A percentile compares a stretch with the other conserved stretches of the same genome.
These are phyloP conservation scores for Podospora tetraspora DNA, from an alignment of 495 filamentous ascomycete species.

Conservation along the genomic window DNA sequence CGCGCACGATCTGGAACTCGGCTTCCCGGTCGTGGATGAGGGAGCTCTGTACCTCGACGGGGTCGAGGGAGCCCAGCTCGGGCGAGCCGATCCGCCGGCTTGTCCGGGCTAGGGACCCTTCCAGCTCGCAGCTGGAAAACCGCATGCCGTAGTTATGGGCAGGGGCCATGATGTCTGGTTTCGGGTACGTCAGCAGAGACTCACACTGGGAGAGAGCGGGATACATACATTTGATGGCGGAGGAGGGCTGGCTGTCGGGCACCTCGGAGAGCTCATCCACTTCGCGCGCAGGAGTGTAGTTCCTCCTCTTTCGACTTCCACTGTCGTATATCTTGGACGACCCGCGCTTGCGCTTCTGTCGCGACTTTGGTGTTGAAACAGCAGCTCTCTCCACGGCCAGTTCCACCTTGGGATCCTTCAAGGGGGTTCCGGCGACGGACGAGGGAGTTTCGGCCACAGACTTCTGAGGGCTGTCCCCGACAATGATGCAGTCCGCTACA, in stretches of 20 bases:
- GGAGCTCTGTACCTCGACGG: constrained; percentile 16
- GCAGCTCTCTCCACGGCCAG: not conserved
- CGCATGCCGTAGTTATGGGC: not conserved
- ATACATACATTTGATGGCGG: not conserved
- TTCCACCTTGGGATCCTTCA: constrained; percentile 11
- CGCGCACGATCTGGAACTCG: constrained; percentile 28
- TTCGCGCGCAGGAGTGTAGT: constrained; percentile 8
- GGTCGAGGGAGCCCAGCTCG: not conserved
- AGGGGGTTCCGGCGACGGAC: not conserved
- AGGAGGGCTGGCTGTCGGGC: constrained; percentile 14
- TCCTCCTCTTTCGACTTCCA: constrained; percentile 17
- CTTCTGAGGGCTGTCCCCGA: constrained; percentile 20
- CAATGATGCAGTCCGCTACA: constrained; percentile 27
- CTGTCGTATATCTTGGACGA: constrained; percentile 19
- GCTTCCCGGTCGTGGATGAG: constrained; percentile 20
- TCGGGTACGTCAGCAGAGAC: not conserved
- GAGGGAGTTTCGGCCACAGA: not conserved
- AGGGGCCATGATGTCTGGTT: not conserved
- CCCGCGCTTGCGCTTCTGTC: constrained; percentile 26
- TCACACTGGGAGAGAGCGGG: not conserved
- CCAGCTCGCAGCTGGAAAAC: constrained; percentile 12
- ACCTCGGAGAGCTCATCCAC: constrained; percentile 11
- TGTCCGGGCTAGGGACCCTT: not conserved
- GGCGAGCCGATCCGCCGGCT: not conserved
- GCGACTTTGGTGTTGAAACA: constrained; percentile 18